phyloP scores from a whole-genome alignment of 352 stramenopile genomes.

The Pythium scleroteichum region DNA sequence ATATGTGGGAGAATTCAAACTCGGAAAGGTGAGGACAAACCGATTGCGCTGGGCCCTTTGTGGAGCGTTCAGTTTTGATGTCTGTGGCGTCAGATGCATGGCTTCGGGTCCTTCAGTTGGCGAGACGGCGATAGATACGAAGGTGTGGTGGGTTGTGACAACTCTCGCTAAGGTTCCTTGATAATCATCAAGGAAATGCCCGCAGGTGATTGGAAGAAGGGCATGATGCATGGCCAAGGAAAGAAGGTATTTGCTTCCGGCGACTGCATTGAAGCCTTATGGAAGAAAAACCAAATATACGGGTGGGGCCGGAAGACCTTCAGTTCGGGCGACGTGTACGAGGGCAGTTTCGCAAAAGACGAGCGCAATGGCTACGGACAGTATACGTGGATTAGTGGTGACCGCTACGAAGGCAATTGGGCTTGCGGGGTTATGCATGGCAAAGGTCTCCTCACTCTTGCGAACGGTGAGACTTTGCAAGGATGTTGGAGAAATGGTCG shows the following conservation, averaged over 20 bases:
- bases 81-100: conserved; percentile 79
- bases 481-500: conserved; percentile 50
- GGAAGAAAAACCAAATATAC: conserved; percentile 61
- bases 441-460: conserved; percentile 48
- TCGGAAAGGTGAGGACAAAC: conserved; percentile 57
- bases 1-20: conserved; percentile 84
- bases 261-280: conserved; percentile 64
- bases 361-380: conserved; percentile 66
- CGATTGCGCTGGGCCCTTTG: background rate
- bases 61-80: background rate
- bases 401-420: conserved; percentile 68
- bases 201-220: conserved; percentile 79
- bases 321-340: conserved; percentile 64
- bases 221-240: conserved; percentile 74
- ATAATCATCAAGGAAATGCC: background rate
- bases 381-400: conserved; percentile 74
- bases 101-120: conserved; percentile 69
- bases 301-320: conserved; percentile 70
- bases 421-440: conserved; percentile 61
- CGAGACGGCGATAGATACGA: conserved; percentile 78
- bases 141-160: conserved; percentile 32
- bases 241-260: conserved; percentile 65
- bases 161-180: background rate
- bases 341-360: conserved; percentile 59
- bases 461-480: conserved; percentile 37